Evolutionary conservation across 805 yeast species (phyloP).

Genomic region (Yamadazyma philogaea): DNA sequence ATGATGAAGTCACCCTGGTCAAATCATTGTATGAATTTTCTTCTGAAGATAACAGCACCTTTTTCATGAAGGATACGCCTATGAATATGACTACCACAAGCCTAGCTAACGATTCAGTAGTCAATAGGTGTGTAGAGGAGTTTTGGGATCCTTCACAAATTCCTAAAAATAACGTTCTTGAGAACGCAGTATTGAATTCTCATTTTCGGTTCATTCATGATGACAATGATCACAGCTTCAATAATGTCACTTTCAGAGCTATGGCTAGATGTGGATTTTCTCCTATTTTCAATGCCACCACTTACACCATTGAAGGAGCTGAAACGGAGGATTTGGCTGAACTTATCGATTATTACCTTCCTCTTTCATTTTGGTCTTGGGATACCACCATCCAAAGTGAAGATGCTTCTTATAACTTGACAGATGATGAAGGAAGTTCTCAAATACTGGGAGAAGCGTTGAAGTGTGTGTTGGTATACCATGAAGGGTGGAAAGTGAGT

Average conservation of each 20-base stretch:
- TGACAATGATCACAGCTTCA: conserved; percentile 32
- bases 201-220: conserved; percentile 37
- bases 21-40: conserved; percentile 22
- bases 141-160: not conserved
- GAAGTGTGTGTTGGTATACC: conserved; percentile 40
- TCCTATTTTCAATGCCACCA: conserved; percentile 51
- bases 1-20: conserved; percentile 19
- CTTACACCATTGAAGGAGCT: conserved; percentile 9
- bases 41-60: conserved; percentile 17
- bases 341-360: conserved; percentile 26
- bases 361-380: conserved; percentile 72
- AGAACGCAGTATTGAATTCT: conserved; percentile 15
- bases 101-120: not conserved
- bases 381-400: conserved; percentile 17
- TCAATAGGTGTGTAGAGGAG: conserved; percentile 1
- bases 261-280: conserved; percentile 58
- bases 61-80: conserved; percentile 6
- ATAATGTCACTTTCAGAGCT: conserved; percentile 31
- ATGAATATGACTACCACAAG: not conserved
- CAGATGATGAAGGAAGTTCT: not conserved
- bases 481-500: conserved; percentile 58
- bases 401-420: not conserved
- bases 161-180: conserved; percentile 8
- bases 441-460: conserved; percentile 20
- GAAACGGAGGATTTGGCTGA: conserved; percentile 18